Conservation (phyloP, 2,329 filamentous ascomycete genomes). For the Xylariomycetidae sp. region DNA sequence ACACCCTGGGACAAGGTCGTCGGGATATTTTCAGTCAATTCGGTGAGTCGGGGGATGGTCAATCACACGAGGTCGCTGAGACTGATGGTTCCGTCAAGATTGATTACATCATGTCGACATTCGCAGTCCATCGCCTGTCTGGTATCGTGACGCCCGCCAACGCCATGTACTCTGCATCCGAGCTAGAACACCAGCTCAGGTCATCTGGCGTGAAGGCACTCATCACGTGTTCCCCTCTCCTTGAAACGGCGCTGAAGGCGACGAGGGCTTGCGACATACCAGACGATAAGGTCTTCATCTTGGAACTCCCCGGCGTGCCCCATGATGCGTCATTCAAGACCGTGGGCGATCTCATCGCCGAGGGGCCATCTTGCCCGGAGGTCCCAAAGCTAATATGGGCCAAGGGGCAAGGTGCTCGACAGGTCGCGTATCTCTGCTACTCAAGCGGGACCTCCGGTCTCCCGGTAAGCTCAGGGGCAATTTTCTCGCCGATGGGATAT, state of each 20-base stretch:
- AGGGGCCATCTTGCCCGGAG: slow-evolving; percentile 46
- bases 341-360: slow-evolving; percentile 56
- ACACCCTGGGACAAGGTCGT: slow-evolving; percentile 75
- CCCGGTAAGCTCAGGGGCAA: slow-evolving; percentile 49
- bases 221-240: slow-evolving; percentile 63
- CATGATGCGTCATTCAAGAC: slow-evolving; percentile 51
- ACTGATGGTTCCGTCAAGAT: slow-evolving; percentile 33
- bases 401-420: slow-evolving; percentile 55
- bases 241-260: slow-evolving; percentile 58
- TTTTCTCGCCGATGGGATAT: too few species aligned
- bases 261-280: slow-evolving; percentile 57
- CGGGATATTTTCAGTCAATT: slow-evolving; percentile 68
- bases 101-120: slow-evolving; percentile 62
- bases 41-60: slow-evolving; percentile 29
- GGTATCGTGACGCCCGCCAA: slow-evolving; percentile 67
- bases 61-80: background rate
- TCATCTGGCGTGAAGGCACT: slow-evolving; percentile 60
- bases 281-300: slow-evolving; percentile 57
- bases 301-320: slow-evolving; percentile 41
- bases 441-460: slow-evolving; percentile 70
- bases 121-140: slow-evolving; percentile 64
- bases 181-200: slow-evolving; percentile 63
- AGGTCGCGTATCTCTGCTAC: slow-evolving; percentile 68
- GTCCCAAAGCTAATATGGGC: slow-evolving; percentile 50
- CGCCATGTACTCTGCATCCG: slow-evolving; percentile 61